phyloP scores from a whole-genome alignment of 2,329 filamentous ascomycete genomes.

The Fonsecaea nubica region DNA sequence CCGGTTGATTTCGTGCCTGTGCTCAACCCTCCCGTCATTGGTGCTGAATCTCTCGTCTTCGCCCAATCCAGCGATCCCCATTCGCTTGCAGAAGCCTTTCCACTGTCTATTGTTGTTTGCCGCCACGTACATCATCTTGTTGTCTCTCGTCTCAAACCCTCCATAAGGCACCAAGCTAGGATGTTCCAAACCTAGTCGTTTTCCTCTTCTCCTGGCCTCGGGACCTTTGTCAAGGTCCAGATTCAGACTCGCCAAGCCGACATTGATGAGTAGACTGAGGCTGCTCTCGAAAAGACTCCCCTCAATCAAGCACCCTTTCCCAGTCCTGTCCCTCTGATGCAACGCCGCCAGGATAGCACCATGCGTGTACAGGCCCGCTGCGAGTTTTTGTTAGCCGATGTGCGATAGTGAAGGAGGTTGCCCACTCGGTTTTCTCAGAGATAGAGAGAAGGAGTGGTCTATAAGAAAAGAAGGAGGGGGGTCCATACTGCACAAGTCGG shows the following conservation, averaged over 20 bases:
- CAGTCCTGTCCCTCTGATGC: slow-evolving; percentile 32
- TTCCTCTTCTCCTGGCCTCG: slow-evolving; percentile 32
- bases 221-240: slow-evolving; percentile 33
- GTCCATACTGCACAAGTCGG: slow-evolving; percentile 33
- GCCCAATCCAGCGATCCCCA: slow-evolving; percentile 29
- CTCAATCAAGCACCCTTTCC: slow-evolving; percentile 35
- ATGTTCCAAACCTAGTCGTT: slow-evolving; percentile 36
- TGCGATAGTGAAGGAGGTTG: not conserved
- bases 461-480: not conserved
- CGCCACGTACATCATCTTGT: slow-evolving; percentile 36
- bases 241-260: slow-evolving; percentile 38
- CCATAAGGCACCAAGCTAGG: slow-evolving; percentile 38
- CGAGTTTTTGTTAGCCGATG: not conserved
- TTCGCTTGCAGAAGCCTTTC: slow-evolving; percentile 35
- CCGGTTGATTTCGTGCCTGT: slow-evolving; percentile 34
- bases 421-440: not conserved
- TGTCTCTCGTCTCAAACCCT: slow-evolving; percentile 34
- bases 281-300: slow-evolving; percentile 41
- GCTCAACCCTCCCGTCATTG: slow-evolving; percentile 37
- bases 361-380: slow-evolving; percentile 35
- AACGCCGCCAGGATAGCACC: slow-evolving; percentile 39
- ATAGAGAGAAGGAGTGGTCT: not conserved
- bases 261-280: slow-evolving; percentile 38
- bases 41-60: slow-evolving; percentile 33
- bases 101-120: slow-evolving; percentile 40